A percentile compares a stretch with the other conserved stretches of the same genome.
Evolutionary conservation across 192 early-diverging fungal genomes (phyloP).

Genomic region (Linnemannia hyalina): DNA sequence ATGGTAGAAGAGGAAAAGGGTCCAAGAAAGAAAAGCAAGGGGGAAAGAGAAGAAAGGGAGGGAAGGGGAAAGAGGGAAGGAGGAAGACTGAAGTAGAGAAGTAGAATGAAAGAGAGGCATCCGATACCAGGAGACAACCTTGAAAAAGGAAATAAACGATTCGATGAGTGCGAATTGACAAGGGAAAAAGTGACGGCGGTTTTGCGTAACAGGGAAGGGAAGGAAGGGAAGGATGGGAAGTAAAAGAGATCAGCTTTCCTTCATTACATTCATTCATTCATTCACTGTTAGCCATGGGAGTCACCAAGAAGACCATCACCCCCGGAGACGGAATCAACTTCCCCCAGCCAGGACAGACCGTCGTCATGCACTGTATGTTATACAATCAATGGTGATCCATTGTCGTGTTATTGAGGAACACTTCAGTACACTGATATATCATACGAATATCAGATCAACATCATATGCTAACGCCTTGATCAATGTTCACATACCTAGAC

Average conservation of each 20-base stretch:
- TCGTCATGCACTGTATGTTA: conserved; percentile 76
- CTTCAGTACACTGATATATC: too few species aligned
- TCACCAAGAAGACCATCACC: conserved; percentile 51
- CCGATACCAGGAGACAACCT: neutral
- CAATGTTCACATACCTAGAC: conserved; percentile 24
- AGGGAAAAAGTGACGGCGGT: neutral
- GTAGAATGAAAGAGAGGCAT: neutral
- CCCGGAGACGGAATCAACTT: conserved; percentile 66
- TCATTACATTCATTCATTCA: neutral
- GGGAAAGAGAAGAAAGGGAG: neutral
- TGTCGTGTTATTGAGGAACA: too few species aligned
- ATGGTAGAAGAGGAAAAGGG: too few species aligned
- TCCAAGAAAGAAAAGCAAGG: neutral
- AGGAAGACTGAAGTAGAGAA: neutral
- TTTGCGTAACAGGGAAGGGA: neutral
- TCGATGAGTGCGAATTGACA: neutral
- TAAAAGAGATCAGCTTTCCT: neutral
- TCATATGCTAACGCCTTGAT: neutral
- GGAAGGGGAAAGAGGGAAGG: neutral
- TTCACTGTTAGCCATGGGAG: conserved; percentile 27
- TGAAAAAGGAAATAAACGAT: neutral
- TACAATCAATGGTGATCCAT: too few species aligned
- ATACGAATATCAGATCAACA: too few species aligned
- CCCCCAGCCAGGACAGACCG: conserved; percentile 75
- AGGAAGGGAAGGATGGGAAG: neutral